Base-by-base conservation (phyloP, 106 monocot species). In the Agapanthus africanus region DNA sequence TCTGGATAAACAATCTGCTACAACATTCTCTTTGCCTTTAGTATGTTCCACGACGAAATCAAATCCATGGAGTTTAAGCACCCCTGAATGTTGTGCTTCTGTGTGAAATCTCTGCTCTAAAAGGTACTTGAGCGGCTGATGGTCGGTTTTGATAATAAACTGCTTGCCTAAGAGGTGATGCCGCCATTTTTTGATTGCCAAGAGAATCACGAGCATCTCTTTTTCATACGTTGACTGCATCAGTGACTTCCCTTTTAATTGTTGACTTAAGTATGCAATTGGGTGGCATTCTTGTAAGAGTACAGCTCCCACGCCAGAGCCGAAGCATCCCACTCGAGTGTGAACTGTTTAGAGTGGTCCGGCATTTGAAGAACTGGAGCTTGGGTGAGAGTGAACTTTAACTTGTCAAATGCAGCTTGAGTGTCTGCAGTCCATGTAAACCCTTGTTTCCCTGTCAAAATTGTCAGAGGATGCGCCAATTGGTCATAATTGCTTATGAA, bases 101-200 rank as follows among this genome's bases (percentile, higher is more conserved):
- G 42, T 67, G 6, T 27, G 22, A 1, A 79, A 3, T 0, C 1
- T 13, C 31, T 67, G 44, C 0, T 39, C 15, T 0, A 73, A 16
- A 21, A 79, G 2, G 22, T 57, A 31, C 13, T 44, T 22, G 2
- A 79, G 22, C n/a, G 73, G 67, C 4, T 36, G 25, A 22, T 79
- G 79, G 22, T 79, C 67, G 0, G 60, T 79, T 14, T 42, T 37
- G 7, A 78, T 66, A 32, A 56, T 4, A 16, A 78, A 78, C 1
- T 27, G 27, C 1, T 36, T 40, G 0, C 73, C 41, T 7, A 73
- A 2, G 1, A 79, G 26, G 42, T 79, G 68, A 3, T 59, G 59
- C 5, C 60, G 15, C 79, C 73, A 73, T 22, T 22, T 52, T 52
- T 52, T 52, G 18, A 52, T 19, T 4, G 22, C 51, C 4, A 52